Base-by-base conservation (phyloP, 1,139 yeast species). In the Saccharomyces hybrid region DNA sequence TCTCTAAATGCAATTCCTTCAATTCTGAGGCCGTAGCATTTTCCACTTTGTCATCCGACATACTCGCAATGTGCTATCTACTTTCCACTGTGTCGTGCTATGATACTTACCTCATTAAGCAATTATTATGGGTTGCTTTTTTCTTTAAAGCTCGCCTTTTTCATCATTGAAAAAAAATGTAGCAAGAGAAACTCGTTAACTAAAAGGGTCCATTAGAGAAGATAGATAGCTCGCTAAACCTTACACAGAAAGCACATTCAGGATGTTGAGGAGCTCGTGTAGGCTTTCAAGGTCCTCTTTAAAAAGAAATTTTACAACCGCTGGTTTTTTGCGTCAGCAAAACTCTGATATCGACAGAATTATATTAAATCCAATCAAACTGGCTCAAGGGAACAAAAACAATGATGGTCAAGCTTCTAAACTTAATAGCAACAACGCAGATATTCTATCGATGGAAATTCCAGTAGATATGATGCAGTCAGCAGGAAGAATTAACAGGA, bases 331-430 rank as follows among this genome's bases (percentile, higher is more conserved):
- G 4, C 50, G 34, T 9, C 50, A 31, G 11, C 50, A 50, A 26
- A 46, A 42, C 48, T 32, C 49, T 53, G 50, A 53, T 49, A 41
- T 56, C 59, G 14, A 57, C 57, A 16, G 49, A 57, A 38, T 38
- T 38, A 38, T 38, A 16, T 3, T 38, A 38, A 38, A 38, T 20
- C 44, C 44, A 38, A 38, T 38, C 23, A 38, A 38, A 20, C 44
- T 38, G 6, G 25, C 44, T 16, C 44, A 38, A 16, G 44, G 25
- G 25, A 38, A 8, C 44, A 38, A 11, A 6, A 38, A 11, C 25
- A 16, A 38, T 16, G n/a, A 38, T 38, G 44, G 11, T 2, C 44
- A 38, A 38, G 44, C 44, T 13, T 20, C 44, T 38, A 38, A 16
- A 16, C 11, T 38, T 5, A 38, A 16, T 9, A 16, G 44, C 1